Evolutionary conservation across 2,329 filamentous ascomycete species (phyloP).

Genomic region (Leptodontidium sp.): DNA sequence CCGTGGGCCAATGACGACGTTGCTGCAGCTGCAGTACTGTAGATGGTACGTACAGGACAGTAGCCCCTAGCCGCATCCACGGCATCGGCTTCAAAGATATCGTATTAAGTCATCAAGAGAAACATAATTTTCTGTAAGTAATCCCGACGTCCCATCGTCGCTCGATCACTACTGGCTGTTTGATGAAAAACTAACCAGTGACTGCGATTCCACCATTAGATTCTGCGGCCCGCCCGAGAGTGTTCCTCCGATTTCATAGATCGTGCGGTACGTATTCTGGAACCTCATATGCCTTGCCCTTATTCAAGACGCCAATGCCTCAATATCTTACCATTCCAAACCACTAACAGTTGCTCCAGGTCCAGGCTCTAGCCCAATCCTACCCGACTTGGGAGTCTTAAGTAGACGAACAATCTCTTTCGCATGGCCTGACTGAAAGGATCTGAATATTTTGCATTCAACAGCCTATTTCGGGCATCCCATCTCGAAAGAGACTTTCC

Average conservation of each 20-base stretch:
- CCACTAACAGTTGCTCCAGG: not conserved
- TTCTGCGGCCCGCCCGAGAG: not conserved
- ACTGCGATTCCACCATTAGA: not conserved
- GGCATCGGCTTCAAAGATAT: not conserved
- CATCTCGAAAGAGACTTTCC: constrained; percentile 1
- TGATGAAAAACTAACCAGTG: not conserved
- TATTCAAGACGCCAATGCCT: not conserved
- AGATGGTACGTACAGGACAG: not conserved
- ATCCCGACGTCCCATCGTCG: not conserved
- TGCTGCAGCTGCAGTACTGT: not conserved
- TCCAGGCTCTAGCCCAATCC: not conserved
- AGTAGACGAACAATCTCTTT: constrained; percentile 1
- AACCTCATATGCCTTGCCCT: not conserved
- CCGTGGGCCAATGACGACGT: constrained; percentile 11
- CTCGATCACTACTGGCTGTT: not conserved
- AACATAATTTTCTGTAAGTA: not conserved
- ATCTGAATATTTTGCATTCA: constrained; percentile 12
- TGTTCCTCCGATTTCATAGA: not conserved
- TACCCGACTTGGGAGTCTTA: not conserved
- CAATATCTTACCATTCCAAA: constrained; percentile 3
- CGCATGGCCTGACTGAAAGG: not conserved
- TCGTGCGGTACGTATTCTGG: not conserved
- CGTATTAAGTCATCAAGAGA: constrained; percentile 1
- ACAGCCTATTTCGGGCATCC: constrained; percentile 10
- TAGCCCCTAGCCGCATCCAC: constrained; percentile 12